phyloP scores from a whole-genome alignment of 164 flowering plant genomes.

The Brasenia schreberi region DNA sequence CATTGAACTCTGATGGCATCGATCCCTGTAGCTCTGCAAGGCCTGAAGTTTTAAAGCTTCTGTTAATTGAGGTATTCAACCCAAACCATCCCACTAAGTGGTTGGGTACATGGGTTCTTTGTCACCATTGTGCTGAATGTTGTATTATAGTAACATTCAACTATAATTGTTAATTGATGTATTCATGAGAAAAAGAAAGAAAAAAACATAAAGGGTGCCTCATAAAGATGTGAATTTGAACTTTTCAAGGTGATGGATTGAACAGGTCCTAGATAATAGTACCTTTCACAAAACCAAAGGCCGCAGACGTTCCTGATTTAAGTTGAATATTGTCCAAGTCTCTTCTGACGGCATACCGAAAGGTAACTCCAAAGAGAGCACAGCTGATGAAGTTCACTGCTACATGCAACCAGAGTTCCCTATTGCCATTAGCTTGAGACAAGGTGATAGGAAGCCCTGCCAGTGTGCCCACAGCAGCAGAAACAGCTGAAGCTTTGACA shows the following conservation, averaged over 20 bases:
- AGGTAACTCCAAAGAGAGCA: conserved; percentile 83
- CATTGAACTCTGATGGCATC: conserved; percentile 45
- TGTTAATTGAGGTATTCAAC: not conserved
- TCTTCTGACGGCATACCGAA: conserved; percentile 65
- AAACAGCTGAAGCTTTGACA: conserved; percentile 55
- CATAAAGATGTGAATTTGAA: not conserved
- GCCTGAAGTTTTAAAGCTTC: conserved; percentile 35
- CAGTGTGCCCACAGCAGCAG: conserved; percentile 66
- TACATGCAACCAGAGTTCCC: conserved; percentile 49
- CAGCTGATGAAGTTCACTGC: conserved; percentile 60
- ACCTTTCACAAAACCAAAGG: conserved; percentile 86
- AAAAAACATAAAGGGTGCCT: not conserved
- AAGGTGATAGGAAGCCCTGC: conserved; percentile 68
- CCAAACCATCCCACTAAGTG: not conserved
- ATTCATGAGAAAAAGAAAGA: not conserved
- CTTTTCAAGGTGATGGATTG: not conserved
- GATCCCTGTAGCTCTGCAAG: conserved; percentile 53
- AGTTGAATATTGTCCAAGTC: conserved; percentile 83
- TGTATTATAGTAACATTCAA: not conserved
- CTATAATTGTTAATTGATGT: not conserved
- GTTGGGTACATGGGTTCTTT: too few species aligned
- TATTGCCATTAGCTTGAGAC: conserved; percentile 28
- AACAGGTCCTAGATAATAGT: conserved; percentile 4
- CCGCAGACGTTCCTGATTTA: conserved; percentile 69
- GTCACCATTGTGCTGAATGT: not conserved